These are phyloP conservation scores for Verticillium zaregamsianum DNA, from an alignment of 2,329 filamentous ascomycete species.

Conservation along the genomic window DNA sequence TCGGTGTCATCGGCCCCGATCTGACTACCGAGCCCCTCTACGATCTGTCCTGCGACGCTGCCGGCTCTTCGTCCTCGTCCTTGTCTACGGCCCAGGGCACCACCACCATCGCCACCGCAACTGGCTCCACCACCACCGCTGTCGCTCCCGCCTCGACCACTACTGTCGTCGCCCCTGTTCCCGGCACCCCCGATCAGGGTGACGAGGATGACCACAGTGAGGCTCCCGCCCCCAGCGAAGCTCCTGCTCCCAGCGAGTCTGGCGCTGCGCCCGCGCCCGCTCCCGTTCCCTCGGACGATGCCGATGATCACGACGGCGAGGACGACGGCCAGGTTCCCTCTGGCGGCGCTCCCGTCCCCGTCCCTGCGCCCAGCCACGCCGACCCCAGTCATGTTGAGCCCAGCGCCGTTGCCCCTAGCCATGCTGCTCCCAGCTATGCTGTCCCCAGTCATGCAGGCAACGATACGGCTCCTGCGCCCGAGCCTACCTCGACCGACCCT, in stretches of 20 bases:
- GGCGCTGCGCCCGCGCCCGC: constrained; percentile 22
- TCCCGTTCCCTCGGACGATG: constrained; percentile 11
- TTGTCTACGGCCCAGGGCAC: constrained; percentile 16
- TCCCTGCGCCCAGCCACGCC: not conserved
- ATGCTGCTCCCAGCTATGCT: not conserved
- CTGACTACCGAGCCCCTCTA: constrained; percentile 54
- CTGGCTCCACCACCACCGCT: constrained; percentile 12
- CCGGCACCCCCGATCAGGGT: constrained; percentile 9
- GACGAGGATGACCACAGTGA: not conserved
- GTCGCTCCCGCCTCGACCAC: constrained; percentile 16
- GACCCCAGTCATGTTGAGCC: not conserved
- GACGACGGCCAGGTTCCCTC: not conserved
- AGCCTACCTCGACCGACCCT: not conserved
- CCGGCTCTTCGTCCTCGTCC: constrained; percentile 9
- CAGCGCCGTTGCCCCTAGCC: not conserved
- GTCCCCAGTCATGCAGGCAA: not conserved
- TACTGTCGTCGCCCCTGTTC: constrained; percentile 15
- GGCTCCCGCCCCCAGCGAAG: constrained; percentile 8
- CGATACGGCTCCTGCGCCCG: not conserved
- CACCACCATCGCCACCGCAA: constrained; percentile 10
- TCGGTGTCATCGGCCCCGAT: constrained; percentile 60
- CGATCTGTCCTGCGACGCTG: constrained; percentile 55
- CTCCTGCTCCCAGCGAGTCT: constrained; percentile 15
- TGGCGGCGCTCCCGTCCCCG: not conserved
- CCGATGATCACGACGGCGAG: not conserved